Base-by-base conservation (phyloP, 2,329 filamentous ascomycete genomes). In the Fusarium chaquense region DNA sequence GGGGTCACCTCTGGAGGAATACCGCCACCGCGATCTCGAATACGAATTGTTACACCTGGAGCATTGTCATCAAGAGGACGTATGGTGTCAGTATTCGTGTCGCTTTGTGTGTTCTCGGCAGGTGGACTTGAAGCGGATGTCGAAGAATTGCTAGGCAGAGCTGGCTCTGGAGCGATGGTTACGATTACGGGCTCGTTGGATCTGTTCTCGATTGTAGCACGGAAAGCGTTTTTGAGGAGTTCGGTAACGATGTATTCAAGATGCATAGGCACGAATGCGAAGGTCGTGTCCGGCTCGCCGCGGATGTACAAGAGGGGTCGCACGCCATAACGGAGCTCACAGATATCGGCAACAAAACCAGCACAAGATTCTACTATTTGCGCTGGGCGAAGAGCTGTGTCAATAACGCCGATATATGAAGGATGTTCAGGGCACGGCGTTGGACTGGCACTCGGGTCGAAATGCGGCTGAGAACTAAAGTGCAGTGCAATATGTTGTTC, bases 171-270 rank as follows among this genome's bases (percentile, higher is more conserved):
- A 0, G 95, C 95, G 66, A 99, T 96, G 16, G 96, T 99, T 64
- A 98, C 90, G 71, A 97, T 93, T 41, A 99, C 86, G 2, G 95
- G 93, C 70, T 97, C 92, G 43, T 87, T 86, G 72, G 92, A 91
- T n/a, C 90, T 89, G 61, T 87, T 90, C 80, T 99, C 96, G 12
- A 98, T 90, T 0, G 93, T 97, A 6, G 96, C 95, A 44, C 96
- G 89, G 82, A 98, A 99, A 1, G 94, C 93, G 76, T 99, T 99
- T 81, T 99, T 99, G 62, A 99, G 86, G 2, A 99, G 86, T 80
- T 99, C 96, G 0, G 95, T 99, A 69, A 98, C 88, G 70, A 99
- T 98, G 79, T 99, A 99, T 80, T 98, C 95, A 26, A 99, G 87
- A 79, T 99, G 96, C 78, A 97, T 96, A 16, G 96, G 96, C 11